phyloP scores from a whole-genome alignment of 2,329 filamentous ascomycete species.

The Aspergillus sp. region DNA sequence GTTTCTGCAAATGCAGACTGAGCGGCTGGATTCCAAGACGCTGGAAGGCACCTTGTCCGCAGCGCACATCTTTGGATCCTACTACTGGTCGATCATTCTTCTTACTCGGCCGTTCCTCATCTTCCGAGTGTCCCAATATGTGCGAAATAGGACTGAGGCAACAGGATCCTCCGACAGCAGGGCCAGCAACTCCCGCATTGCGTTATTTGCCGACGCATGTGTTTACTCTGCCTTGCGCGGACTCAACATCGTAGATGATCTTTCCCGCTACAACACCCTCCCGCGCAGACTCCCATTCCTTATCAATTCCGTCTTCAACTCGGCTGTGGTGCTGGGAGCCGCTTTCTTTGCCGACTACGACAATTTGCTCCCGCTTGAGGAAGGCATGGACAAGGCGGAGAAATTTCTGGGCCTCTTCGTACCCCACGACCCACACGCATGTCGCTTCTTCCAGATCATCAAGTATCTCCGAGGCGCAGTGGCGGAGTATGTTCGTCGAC shows the following conservation, averaged over 20 bases:
- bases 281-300: constrained; percentile 49
- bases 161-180: constrained; percentile 22
- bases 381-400: constrained; percentile 38
- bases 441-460: constrained; percentile 40
- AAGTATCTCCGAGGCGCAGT: constrained; percentile 44
- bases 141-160: constrained; percentile 31
- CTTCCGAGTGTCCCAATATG: constrained; percentile 50
- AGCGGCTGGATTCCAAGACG: constrained; percentile 44
- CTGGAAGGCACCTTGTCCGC: constrained; percentile 45
- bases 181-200: constrained; percentile 32
- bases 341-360: constrained; percentile 51
- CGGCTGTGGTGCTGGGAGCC: constrained; percentile 48
- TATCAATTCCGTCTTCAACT: constrained; percentile 51
- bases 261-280: constrained; percentile 36
- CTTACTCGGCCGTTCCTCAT: constrained; percentile 56
- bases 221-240: constrained; percentile 48
- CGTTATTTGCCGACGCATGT: constrained; percentile 42
- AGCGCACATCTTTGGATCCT: constrained; percentile 53
- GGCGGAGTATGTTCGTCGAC: constrained; percentile 38
- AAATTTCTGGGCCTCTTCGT: constrained; percentile 36
- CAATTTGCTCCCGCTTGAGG: constrained; percentile 36
- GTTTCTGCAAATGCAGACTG: constrained; percentile 50
- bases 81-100: constrained; percentile 58
- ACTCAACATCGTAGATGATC: constrained; percentile 42
- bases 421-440: constrained; percentile 40